Conservation (phyloP, 768 basidiomycete genomes). For the Boletus rubroflammeus region DNA sequence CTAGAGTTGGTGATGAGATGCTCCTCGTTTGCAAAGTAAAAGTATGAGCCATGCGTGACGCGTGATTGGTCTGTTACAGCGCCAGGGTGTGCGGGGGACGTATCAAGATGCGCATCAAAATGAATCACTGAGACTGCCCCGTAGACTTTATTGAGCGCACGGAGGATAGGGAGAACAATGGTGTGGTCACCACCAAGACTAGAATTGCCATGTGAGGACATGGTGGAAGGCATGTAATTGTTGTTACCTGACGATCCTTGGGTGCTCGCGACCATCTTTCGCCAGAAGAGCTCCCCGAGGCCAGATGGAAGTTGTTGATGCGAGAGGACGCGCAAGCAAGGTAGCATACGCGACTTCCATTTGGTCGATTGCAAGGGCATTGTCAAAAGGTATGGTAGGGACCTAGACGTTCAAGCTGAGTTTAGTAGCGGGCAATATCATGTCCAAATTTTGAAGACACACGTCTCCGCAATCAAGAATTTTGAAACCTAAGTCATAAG, state of each 20-base stretch:
- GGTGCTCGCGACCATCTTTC: slow-evolving; percentile 62
- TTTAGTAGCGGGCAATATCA: not conserved
- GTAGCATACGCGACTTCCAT: slow-evolving; percentile 84
- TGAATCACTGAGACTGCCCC: slow-evolving; percentile 83
- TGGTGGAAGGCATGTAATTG: not conserved
- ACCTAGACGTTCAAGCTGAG: slow-evolving; percentile 40
- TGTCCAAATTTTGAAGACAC: not conserved
- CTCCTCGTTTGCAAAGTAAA: slow-evolving; percentile 74
- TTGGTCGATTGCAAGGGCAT: slow-evolving; percentile 78
- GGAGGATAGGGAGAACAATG: slow-evolving; percentile 81
- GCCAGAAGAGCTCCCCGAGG: slow-evolving; percentile 35
- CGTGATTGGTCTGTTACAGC: slow-evolving; percentile 54
- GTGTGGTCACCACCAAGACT: slow-evolving; percentile 84
- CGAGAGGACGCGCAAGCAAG: slow-evolving; percentile 56
- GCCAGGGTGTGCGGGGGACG: slow-evolving; percentile 39
- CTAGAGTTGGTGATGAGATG: slow-evolving; percentile 70
- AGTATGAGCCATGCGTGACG: slow-evolving; percentile 85
- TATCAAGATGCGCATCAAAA: slow-evolving; percentile 77
- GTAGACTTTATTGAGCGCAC: slow-evolving; percentile 73
- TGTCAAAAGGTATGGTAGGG: slow-evolving; percentile 78
- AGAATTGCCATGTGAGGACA: not conserved
- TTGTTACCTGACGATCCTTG: slow-evolving; percentile 62
- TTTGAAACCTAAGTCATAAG: slow-evolving; percentile 53
- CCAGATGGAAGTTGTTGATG: slow-evolving; percentile 22
- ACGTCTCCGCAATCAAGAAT: slow-evolving; percentile 87